Evolutionary conservation across 768 basidiomycete genomes (phyloP).

Genomic region (Leccinum rimulosum): DNA sequence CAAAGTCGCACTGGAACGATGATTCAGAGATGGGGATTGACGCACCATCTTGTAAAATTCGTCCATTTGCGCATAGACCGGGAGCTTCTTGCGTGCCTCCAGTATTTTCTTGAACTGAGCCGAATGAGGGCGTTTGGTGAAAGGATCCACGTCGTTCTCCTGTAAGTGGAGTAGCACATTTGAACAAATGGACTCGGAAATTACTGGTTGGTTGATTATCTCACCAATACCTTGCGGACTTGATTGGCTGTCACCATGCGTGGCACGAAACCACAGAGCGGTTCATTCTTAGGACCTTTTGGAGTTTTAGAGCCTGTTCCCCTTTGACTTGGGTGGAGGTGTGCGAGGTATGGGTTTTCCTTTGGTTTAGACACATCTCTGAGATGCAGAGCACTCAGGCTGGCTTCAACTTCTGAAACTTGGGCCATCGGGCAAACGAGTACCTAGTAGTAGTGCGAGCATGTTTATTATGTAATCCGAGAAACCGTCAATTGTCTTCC

Average conservation of each 20-base stretch:
- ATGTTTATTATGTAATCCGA: not conserved
- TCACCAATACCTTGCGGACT: slow-evolving; percentile 69
- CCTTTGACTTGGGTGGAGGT: slow-evolving; percentile 36
- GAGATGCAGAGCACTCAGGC: too few species aligned
- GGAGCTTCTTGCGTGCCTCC: slow-evolving; percentile 80
- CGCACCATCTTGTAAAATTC: slow-evolving; percentile 89
- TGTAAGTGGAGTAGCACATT: slow-evolving; percentile 27
- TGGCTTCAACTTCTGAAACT: too few species aligned
- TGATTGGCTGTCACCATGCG: slow-evolving; percentile 64
- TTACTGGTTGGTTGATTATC: slow-evolving; percentile 22
- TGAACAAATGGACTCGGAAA: not conserved
- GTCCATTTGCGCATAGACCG: slow-evolving; percentile 89
- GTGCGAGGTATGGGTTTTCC: slow-evolving; percentile 58
- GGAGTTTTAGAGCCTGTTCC: slow-evolving; percentile 7
- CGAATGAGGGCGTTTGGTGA: slow-evolving; percentile 78
- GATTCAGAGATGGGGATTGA: slow-evolving; percentile 12
- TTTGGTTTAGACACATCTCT: slow-evolving; percentile 13
- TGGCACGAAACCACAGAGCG: slow-evolving; percentile 72
- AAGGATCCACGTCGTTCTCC: slow-evolving; percentile 84
- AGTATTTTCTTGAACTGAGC: slow-evolving; percentile 84
- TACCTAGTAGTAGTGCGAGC: too few species aligned
- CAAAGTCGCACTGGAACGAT: not conserved
- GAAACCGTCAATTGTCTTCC: not conserved
- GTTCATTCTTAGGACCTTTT: slow-evolving; percentile 42
- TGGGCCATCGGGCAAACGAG: too few species aligned